Evolutionary conservation across 2,329 filamentous ascomycete genomes (phyloP).

Genomic region (Furcasterigmium sp.): DNA sequence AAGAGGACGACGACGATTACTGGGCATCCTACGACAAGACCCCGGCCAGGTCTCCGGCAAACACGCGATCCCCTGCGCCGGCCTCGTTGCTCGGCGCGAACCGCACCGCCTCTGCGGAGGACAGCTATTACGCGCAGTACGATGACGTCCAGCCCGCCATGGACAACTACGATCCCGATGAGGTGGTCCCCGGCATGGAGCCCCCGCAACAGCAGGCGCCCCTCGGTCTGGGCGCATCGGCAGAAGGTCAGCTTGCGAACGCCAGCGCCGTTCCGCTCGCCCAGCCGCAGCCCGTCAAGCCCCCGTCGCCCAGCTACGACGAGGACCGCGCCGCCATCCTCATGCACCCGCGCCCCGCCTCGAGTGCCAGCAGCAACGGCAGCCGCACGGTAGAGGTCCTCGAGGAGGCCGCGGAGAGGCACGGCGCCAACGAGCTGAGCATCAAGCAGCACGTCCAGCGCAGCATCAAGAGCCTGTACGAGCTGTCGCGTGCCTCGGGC

Average conservation of each 20-base stretch:
- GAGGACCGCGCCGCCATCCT: slow-evolving; percentile 31
- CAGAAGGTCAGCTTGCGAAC: too few relatives aligned
- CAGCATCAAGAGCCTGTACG: slow-evolving; percentile 70
- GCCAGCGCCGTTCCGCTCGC: slow-evolving; percentile 19
- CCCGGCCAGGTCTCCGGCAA: slow-evolving; percentile 57
- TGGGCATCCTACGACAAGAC: slow-evolving; percentile 76
- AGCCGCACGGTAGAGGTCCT: slow-evolving; percentile 56
- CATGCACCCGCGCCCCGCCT: slow-evolving; percentile 53
- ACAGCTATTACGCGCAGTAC: slow-evolving; percentile 73
- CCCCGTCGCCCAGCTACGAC: slow-evolving; percentile 18
- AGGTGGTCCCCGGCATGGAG: slow-evolving; percentile 40
- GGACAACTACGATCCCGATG: slow-evolving; percentile 77
- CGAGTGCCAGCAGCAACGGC: slow-evolving; percentile 51
- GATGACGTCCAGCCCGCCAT: slow-evolving; percentile 74
- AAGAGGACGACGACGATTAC: slow-evolving; percentile 72
- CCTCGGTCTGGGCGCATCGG: slow-evolving; percentile 7
- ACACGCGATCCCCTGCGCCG: slow-evolving; percentile 59
- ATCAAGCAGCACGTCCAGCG: slow-evolving; percentile 76
- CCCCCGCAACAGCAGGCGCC: slow-evolving; percentile 26
- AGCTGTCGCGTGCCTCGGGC: slow-evolving; percentile 63
- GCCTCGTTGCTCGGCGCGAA: slow-evolving; percentile 14
- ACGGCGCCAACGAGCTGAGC: slow-evolving; percentile 63
- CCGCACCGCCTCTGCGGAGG: slow-evolving; percentile 43
- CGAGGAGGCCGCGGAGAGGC: slow-evolving; percentile 49
- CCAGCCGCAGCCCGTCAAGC: slow-evolving; percentile 17